phyloP scores from a whole-genome alignment of 1,139 yeast genomes.

The Kodamaea ohmeri region DNA sequence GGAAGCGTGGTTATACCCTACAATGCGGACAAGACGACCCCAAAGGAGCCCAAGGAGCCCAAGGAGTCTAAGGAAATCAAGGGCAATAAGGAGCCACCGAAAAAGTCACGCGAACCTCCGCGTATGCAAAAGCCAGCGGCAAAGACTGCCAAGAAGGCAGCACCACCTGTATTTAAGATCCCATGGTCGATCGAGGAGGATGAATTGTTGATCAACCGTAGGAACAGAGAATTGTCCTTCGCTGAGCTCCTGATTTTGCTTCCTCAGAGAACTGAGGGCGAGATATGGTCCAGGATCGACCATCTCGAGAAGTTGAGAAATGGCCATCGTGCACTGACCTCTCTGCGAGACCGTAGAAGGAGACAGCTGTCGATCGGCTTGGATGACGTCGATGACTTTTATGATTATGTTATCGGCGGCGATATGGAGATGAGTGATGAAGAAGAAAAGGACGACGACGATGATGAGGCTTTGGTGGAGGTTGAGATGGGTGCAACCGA shows the following conservation, averaged over 20 bases:
- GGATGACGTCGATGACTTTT: constrained; percentile 48
- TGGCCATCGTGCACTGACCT: constrained; percentile 38
- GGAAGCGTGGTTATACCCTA: constrained; percentile 48
- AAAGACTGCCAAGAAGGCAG: constrained; percentile 8
- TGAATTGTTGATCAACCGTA: constrained; percentile 57
- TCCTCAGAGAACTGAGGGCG: constrained; percentile 72
- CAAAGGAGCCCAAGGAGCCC: constrained; percentile 14
- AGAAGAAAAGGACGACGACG: constrained; percentile 25
- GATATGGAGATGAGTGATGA: constrained; percentile 37
- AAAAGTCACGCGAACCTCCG: constrained; percentile 17
- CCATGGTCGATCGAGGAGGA: constrained; percentile 72
- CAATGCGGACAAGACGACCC: constrained; percentile 26
- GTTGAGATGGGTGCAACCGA: constrained; percentile 23
- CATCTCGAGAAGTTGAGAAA: constrained; percentile 49
- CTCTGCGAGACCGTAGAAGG: constrained; percentile 29
- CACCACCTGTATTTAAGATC: constrained; percentile 32
- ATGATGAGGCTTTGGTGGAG: constrained; percentile 36
- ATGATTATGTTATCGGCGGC: constrained; percentile 37
- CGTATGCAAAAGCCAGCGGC: constrained; percentile 12
- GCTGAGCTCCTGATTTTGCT: constrained; percentile 73
- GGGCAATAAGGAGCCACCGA: constrained; percentile 11
- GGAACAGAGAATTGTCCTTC: constrained; percentile 58
- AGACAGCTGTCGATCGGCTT: constrained; percentile 44
- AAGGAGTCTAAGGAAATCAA: constrained; percentile 7
- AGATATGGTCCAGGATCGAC: constrained; percentile 62